Evolutionary conservation across 1,284 basidiomycete genomes (phyloP).

Genomic region (Cystobasidium pallidum): DNA sequence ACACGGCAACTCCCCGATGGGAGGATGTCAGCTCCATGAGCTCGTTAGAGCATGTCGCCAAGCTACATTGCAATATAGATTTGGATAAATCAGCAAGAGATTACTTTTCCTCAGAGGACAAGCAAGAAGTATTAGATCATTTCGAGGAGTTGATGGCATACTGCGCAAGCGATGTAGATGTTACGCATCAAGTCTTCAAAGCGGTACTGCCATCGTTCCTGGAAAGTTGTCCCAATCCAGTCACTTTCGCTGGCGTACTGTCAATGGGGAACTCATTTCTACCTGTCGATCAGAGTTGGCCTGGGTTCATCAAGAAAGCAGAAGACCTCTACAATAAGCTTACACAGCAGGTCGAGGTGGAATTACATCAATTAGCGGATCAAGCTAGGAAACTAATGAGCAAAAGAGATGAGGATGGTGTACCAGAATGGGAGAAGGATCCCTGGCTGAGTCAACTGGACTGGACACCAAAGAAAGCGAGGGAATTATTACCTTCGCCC

Average conservation of each 20-base stretch:
- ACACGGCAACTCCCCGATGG: slow-evolving; percentile 64
- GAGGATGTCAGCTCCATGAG: slow-evolving; percentile 91
- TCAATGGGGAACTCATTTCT: slow-evolving; percentile 91
- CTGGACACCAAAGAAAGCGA: slow-evolving; percentile 79
- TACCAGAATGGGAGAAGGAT: slow-evolving; percentile 69
- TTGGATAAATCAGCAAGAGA: slow-evolving; percentile 79
- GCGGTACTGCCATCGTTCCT: slow-evolving; percentile 85
- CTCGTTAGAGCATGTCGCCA: slow-evolving; percentile 88
- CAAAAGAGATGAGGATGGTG: slow-evolving; percentile 53
- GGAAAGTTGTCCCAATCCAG: slow-evolving; percentile 84
- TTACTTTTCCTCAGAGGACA: slow-evolving; percentile 68
- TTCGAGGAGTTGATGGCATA: slow-evolving; percentile 82
- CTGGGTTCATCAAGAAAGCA: slow-evolving; percentile 74
- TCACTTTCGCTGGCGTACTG: slow-evolving; percentile 86
- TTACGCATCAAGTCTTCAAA: slow-evolving; percentile 81
- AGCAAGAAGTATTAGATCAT: slow-evolving; percentile 68
- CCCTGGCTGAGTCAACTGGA: slow-evolving; percentile 90
- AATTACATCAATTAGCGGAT: slow-evolving; percentile 71
- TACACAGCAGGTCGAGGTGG: slow-evolving; percentile 71
- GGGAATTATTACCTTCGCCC: slow-evolving; percentile 41
- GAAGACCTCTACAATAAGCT: slow-evolving; percentile 77
- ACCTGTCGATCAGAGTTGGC: slow-evolving; percentile 88
- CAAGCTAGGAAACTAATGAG: slow-evolving; percentile 61
- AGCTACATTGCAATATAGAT: slow-evolving; percentile 79
- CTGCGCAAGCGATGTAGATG: slow-evolving; percentile 80